Evolutionary conservation across 1,284 basidiomycete species (phyloP), one percentile per base, ranked within the genome.

Genomic region (Marasmius sp.): DNA sequence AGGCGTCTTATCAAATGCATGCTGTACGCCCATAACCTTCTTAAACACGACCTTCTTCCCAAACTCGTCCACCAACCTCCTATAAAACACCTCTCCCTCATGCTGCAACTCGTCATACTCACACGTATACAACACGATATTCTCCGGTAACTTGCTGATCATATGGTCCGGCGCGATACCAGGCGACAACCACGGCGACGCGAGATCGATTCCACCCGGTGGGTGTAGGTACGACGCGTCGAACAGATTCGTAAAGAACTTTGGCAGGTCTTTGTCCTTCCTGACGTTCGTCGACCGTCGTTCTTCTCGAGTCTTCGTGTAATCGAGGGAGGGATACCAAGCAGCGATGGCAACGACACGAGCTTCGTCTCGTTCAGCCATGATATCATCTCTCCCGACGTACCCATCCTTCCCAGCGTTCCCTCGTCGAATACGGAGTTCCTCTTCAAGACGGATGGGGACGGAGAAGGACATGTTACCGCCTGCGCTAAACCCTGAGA

Each of bases 401-500:
- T 49, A 39, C 18, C 33, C 41, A 2, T 22, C 38, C 45, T n/a
- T 38, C 9, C 33, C 45, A 16, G 16, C 50, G 22, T 49, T 16
- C 12, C 18, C 6, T 49, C 38, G 56, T 36, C 36, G 61, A 4
- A 43, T 37, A 16, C 61, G 58, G 50, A 57, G 58, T 39, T 65
- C 64, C 50, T 65, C 61, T 14, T 55, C 59, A 12, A 62, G 45
- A 20, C 61, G 41, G 22, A 65, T 62, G 14, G 64, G 61, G 6
- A 63, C 61, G 12, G 59, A 61, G 55, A 65, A 65, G 1, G 64
- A 47, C 61, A 65, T 62, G 56, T 65, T 65, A 14, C 64, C 64
- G 18, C 64, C 64, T 6, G 64, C 64, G 14, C 59, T 61, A 36
- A 65, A 66, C 7, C 65, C 65, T 5, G 61, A 61, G 18, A 85